These are phyloP conservation scores for Quercus dentata DNA, from an alignment of 306 rosid species.

Conservation along the genomic window DNA sequence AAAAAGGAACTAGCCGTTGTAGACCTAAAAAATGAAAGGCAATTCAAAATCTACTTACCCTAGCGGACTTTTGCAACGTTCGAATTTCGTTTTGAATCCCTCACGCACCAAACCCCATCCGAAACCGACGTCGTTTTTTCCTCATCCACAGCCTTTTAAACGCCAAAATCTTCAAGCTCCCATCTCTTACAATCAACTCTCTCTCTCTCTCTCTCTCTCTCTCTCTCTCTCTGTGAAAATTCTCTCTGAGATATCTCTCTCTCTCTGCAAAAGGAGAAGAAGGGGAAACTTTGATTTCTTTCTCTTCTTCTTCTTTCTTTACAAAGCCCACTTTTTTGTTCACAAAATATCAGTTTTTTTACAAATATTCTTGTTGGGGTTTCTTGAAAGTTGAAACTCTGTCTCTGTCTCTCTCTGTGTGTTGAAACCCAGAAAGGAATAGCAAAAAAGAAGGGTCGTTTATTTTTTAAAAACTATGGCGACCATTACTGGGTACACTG, in stretches of 20 bases:
- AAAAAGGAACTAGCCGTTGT: conserved; percentile 42
- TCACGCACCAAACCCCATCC: not conserved
- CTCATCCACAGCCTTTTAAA: not conserved
- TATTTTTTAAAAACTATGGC: conserved; percentile 37
- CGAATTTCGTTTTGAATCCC: conserved; percentile 20
- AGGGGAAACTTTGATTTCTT: not conserved
- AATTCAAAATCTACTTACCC: not conserved
- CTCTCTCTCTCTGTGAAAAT: not conserved
- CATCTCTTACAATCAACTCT: not conserved
- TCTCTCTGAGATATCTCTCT: not conserved
- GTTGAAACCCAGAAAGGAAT: not conserved
- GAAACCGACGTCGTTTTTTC: conserved; percentile 10
- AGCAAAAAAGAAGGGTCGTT: not conserved
- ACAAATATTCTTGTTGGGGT: not conserved
- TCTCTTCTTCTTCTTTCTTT: not conserved
- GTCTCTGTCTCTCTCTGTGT: not conserved
- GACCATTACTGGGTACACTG: conserved; percentile 39
- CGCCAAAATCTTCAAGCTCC: not conserved
- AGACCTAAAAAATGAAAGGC: not conserved
- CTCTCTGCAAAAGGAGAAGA: not conserved
- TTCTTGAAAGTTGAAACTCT: not conserved
- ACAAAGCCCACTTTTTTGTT: not conserved
- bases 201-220: conserved; percentile 23
- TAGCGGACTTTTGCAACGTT: conserved; percentile 30
- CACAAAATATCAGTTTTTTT: not conserved